Base-by-base conservation (phyloP, 768 basidiomycete genomes). In the Boletellus ananiceps region DNA sequence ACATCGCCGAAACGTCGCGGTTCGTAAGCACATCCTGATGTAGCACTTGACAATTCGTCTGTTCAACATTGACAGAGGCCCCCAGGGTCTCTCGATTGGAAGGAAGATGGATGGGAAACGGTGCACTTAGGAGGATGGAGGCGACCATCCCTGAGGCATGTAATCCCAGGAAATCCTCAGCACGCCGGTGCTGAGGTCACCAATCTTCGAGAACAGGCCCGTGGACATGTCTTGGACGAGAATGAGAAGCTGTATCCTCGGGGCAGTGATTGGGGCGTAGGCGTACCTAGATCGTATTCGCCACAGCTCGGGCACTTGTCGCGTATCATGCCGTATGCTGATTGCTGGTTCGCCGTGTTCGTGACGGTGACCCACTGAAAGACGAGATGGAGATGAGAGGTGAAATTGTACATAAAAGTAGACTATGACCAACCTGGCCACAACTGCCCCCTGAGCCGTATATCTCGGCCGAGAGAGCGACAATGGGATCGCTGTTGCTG, bases 251-350 rank as follows among this genome's bases (percentile, higher is more conserved):
- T 25, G 33, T 7, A 13, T 32, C 19, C 19, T 16, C 13, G n/a
- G 27, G 34, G 49, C 11, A 36, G 37, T 38, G 16, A 27, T 2
- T 15, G 7, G 23, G 18, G 27, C 12, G 7, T 33, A 66, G 7
- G 12, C 76, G 51, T 64, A 86, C 86, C 86, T 53, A 88, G 67
- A 59, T 81, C 79, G 50, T 59, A 55, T 0, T 70, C 51, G 31
- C 60, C 70, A 63, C 86, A 88, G 18, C 75, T 66, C 27, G 69
- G 65, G 67, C 86, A 88, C 61, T 75, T 74, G 63, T 88, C 86
- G 31, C 72, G 72, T 47, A 76, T 74, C 51, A 66, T 66, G 40
- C 75, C 83, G 49, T 73, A 78, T 23, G 73, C 76, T 33, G 52
- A 69, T 50, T 75, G 69, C 52, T 77, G 77, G 52, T 77, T 84